A percentile compares a stretch with the other conserved stretches of the same genome.
Evolutionary conservation across 2,329 filamentous ascomycete genomes (phyloP).

Genomic region (Colletotrichum tanaceti): DNA sequence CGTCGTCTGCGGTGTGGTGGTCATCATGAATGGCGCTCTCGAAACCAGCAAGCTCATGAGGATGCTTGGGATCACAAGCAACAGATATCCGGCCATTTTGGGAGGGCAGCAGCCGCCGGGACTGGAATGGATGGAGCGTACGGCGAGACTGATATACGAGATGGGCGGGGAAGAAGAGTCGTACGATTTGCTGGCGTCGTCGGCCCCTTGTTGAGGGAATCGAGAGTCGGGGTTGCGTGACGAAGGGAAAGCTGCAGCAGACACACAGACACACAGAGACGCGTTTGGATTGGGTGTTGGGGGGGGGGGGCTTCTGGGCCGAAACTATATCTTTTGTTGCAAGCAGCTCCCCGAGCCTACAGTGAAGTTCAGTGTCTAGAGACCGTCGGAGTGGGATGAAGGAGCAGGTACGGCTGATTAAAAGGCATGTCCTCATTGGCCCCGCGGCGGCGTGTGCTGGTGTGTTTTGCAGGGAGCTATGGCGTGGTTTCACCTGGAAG

Average conservation of each 20-base stretch:
- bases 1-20: constrained; percentile 49
- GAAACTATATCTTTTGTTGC: constrained; percentile 20
- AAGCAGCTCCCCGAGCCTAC: neutral
- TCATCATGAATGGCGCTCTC: constrained; percentile 52
- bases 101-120: constrained; percentile 17
- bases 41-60: constrained; percentile 49
- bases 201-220: constrained; percentile 12
- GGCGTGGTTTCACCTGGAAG: constrained; percentile 34
- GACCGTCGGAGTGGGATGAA: neutral
- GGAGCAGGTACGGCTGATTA: constrained; percentile 31
- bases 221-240: constrained; percentile 21
- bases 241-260: constrained; percentile 16
- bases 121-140: neutral
- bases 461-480: constrained; percentile 36
- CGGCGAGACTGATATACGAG: constrained; percentile 15
- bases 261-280: neutral
- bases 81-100: constrained; percentile 41
- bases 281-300: neutral
- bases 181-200: constrained; percentile 32
- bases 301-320: neutral
- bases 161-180: constrained; percentile 19
- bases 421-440: constrained; percentile 34
- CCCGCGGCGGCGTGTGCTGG: constrained; percentile 12
- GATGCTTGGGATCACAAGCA: constrained; percentile 48
- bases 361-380: neutral